Percentiles rank a stretch among this genome's conserved stretches.
Conservation (phyloP, 345 rosid genomes). For the Salix viminalis region DNA sequence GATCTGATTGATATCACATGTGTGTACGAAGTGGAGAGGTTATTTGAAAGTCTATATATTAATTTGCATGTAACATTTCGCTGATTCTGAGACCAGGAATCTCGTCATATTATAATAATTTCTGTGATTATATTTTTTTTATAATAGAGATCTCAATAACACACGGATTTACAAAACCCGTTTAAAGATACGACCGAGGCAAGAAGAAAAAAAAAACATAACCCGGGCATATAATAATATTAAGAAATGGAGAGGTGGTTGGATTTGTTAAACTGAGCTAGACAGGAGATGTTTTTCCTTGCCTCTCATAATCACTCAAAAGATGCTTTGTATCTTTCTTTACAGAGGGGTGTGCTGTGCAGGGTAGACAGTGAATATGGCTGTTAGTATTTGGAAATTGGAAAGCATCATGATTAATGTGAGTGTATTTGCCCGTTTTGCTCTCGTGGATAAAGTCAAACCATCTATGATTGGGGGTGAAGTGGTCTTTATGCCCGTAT, state of each 20-base stretch:
- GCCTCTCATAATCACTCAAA: background rate
- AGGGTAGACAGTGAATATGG: background rate
- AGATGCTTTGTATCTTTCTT: background rate
- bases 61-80: background rate
- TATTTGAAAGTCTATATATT: too few relatives aligned
- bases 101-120: too few relatives aligned
- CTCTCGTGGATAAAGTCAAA: background rate
- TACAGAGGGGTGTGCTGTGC: background rate
- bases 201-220: too few relatives aligned
- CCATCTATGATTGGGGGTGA: background rate
- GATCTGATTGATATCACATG: too few relatives aligned
- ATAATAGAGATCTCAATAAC: too few relatives aligned
- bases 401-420: background rate
- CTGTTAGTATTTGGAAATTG: background rate
- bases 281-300: conserved; percentile 1
- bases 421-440: background rate
- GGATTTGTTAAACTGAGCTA: conserved; percentile 20
- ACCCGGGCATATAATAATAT: too few relatives aligned
- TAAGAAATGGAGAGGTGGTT: conserved; percentile 16
- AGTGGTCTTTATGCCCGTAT: background rate
- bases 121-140: too few relatives aligned
- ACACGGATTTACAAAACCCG: too few relatives aligned
- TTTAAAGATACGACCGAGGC: too few relatives aligned
- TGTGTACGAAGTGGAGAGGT: too few relatives aligned
- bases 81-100: conserved; percentile 17